These are phyloP conservation scores for Sabuloglossum arenarium DNA, from an alignment of 495 filamentous ascomycete genomes.

Conservation along the genomic window DNA sequence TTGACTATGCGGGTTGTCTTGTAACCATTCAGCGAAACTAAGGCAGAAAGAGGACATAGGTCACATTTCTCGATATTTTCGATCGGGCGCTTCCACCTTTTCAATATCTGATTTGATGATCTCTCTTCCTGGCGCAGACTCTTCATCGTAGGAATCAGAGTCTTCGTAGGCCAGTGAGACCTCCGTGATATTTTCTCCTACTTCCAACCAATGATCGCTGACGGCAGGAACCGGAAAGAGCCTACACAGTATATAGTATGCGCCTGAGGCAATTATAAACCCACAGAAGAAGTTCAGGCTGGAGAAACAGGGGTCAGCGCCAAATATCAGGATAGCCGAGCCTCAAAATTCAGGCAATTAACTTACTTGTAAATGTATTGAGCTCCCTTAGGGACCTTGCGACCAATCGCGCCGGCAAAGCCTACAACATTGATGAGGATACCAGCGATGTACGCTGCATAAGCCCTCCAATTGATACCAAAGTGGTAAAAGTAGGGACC, in stretches of 20 bases:
- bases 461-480: conserved; percentile 69
- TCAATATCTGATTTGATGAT: background rate
- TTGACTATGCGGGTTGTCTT: background rate
- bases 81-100: background rate
- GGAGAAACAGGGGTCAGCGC: background rate
- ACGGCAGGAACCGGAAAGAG: conserved; percentile 52
- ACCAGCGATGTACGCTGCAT: conserved; percentile 62
- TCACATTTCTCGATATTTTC: background rate
- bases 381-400: conserved; percentile 51
- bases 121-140: conserved; percentile 2
- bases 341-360: background rate
- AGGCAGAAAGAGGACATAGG: background rate
- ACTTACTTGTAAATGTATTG: conserved; percentile 51
- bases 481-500: conserved; percentile 53
- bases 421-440: conserved; percentile 88
- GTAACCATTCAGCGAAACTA: background rate
- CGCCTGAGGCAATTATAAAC: conserved; percentile 41
- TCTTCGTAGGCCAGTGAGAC: conserved; percentile 26
- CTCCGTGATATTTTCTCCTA: conserved; percentile 42
- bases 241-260: conserved; percentile 52
- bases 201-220: conserved; percentile 64
- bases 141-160: conserved; percentile 8
- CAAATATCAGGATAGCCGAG: background rate
- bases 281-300: conserved; percentile 75
- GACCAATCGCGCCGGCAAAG: conserved; percentile 65